Evolutionary conservation across 2,329 filamentous ascomycete genomes (phyloP).

Genomic region (Fusarium newnesense): DNA sequence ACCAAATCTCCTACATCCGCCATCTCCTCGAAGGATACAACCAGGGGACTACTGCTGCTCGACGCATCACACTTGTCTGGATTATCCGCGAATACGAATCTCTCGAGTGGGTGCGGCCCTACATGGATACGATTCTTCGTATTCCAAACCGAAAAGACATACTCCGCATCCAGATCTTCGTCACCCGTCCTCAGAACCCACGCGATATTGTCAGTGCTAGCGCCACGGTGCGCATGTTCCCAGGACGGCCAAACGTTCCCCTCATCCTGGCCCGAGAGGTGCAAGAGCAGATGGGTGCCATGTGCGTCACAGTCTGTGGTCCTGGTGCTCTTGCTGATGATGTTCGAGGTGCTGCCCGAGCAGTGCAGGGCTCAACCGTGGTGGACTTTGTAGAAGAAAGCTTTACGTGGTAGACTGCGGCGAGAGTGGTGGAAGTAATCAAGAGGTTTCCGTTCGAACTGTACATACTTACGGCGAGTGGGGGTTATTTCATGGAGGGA

Average conservation of each 20-base stretch:
- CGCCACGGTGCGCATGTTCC: constrained; percentile 88
- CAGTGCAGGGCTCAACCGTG: constrained; percentile 69
- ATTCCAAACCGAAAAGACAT: constrained; percentile 85
- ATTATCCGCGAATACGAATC: constrained; percentile 90
- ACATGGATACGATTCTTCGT: constrained; percentile 78
- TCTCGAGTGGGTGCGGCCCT: constrained; percentile 92
- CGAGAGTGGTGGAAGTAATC: constrained; percentile 9
- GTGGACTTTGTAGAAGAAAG: constrained; percentile 83
- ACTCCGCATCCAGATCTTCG: constrained; percentile 87
- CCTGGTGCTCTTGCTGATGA: constrained; percentile 81
- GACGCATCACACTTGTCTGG: constrained; percentile 88
- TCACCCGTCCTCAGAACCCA: constrained; percentile 87
- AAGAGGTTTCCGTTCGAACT: constrained; percentile 39
- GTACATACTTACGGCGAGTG: constrained; percentile 43
- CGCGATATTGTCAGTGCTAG: constrained; percentile 82
- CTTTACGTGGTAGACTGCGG: constrained; percentile 68
- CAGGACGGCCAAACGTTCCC: constrained; percentile 85
- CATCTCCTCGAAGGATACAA: constrained; percentile 78
- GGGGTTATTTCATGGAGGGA: constrained; percentile 34
- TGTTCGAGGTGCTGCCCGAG: constrained; percentile 74
- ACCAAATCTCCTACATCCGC: constrained; percentile 88
- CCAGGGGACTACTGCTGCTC: constrained; percentile 79
- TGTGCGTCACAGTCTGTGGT: constrained; percentile 86
- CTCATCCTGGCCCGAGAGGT: constrained; percentile 85
- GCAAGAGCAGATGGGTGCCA: constrained; percentile 83